Base-by-base conservation (phyloP, 2,329 filamentous ascomycete species). In the Macrophomina pseudophaseolina region DNA sequence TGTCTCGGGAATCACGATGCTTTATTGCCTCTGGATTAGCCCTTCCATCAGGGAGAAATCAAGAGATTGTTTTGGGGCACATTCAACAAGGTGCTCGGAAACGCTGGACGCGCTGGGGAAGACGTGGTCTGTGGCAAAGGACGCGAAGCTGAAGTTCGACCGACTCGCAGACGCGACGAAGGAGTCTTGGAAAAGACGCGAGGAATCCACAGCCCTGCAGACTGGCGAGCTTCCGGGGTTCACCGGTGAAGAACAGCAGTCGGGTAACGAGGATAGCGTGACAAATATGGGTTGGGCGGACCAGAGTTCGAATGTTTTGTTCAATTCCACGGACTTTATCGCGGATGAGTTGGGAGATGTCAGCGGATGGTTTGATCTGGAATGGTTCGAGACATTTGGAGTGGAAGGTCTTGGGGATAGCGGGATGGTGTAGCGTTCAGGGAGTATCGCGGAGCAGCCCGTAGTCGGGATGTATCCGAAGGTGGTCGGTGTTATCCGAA, bases 41-140 rank as follows among this genome's bases (percentile, higher is more conserved):
- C 80, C 83, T 0, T 73, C 78, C 2, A 76, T 85, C 18, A 81
- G 0, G 72, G 72, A 0, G 71, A 73, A 1, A 76, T 78, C 0
- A 75, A 80, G 3, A 65, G 80, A 2, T 78, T 82, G 12, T 73
- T 75, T 86, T 2, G 79, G 81, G 67, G 74, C 74, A 0, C 80
- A 83, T 30, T 70, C 84, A 11, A 78, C 78, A 28, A 76, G 79
- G 1, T 76, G 81, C 0, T 72, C 83, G 11, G 83, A 82, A 14
- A 78, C 86, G 0, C 72, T 86, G 2, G 84, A 84, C 44, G 84
- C 84, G 1, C 80, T 80, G 2, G 84, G 82, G 1, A 84, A 85
- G 66, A 80, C 86, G 66, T 86, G 84, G 83, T 75, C 79, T 0
- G 83, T 83, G 4, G 84, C 83, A 0, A 83, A 82, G 66, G 48